Evolutionary conservation across 1,139 yeast genomes (phyloP).

Genomic region (Yamadazyma atmosphaerica): DNA sequence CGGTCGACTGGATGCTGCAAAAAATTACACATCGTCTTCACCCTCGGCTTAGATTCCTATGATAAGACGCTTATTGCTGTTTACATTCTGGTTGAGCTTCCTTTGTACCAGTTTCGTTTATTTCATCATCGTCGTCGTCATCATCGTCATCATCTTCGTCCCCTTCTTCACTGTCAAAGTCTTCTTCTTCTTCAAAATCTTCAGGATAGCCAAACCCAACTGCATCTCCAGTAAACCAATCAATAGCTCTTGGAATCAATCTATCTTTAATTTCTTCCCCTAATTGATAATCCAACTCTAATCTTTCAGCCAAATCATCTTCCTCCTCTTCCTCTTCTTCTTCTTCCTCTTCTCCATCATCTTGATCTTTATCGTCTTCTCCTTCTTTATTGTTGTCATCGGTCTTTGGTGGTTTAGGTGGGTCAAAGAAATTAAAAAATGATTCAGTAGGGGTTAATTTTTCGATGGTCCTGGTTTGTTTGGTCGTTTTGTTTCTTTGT

Average conservation of each 20-base stretch:
- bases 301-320: slow-evolving; percentile 76
- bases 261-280: slow-evolving; percentile 97
- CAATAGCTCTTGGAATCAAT: slow-evolving; percentile 92
- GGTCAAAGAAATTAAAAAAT: slow-evolving; percentile 92
- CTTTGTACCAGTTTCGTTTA: slow-evolving; percentile 54
- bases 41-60: too few relatives aligned
- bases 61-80: slow-evolving; percentile 66
- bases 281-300: slow-evolving; percentile 90
- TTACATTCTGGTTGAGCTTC: slow-evolving; percentile 85
- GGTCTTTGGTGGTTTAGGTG: slow-evolving; percentile 75
- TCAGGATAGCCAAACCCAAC: slow-evolving; percentile 55
- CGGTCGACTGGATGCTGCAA: background rate
- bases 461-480: slow-evolving; percentile 95
- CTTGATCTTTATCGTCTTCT: slow-evolving; percentile 46
- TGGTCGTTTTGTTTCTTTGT: slow-evolving; percentile 96
- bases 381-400: slow-evolving; percentile 44
- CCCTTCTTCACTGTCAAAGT: slow-evolving; percentile 47
- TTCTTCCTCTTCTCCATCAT: slow-evolving; percentile 27
- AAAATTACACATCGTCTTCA: too few relatives aligned
- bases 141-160: slow-evolving; percentile 45
- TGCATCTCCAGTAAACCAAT: slow-evolving; percentile 99
- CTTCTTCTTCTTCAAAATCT: slow-evolving; percentile 49
- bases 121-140: slow-evolving; percentile 47
- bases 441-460: slow-evolving; percentile 91
- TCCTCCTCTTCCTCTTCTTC: slow-evolving; percentile 55